Conservation (phyloP, 2,329 filamentous ascomycete species). For the Geosmithia putterillii region DNA sequence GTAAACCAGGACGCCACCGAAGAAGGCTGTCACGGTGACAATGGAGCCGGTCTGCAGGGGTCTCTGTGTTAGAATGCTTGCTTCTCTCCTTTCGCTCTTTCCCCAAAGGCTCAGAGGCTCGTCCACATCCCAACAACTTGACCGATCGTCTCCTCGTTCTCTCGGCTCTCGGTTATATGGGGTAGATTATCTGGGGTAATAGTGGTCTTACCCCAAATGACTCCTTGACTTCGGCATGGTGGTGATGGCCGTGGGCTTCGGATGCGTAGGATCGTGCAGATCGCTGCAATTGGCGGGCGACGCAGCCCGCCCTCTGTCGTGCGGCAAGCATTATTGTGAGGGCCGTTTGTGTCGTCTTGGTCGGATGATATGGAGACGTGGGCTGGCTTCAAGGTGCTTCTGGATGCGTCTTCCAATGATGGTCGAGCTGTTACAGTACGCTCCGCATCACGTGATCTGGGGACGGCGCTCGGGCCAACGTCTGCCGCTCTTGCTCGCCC, state of each 20-base stretch:
- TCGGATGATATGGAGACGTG: background rate
- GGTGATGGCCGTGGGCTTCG: conserved; percentile 34
- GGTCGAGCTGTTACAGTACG: background rate
- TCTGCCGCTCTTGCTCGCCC: background rate
- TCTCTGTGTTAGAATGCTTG: background rate
- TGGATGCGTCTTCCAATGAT: background rate
- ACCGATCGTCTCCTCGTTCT: conserved; percentile 5
- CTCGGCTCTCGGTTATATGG: background rate
- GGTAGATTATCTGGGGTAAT: background rate
- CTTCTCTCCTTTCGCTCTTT: background rate
- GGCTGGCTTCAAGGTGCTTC: background rate
- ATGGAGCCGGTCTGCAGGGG: conserved; percentile 32
- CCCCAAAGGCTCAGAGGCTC: background rate
- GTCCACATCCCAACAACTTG: background rate
- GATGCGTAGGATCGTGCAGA: conserved; percentile 40
- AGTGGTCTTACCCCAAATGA: conserved; percentile 35
- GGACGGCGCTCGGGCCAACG: background rate
- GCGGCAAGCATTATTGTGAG: conserved; percentile 24
- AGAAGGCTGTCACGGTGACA: conserved; percentile 29
- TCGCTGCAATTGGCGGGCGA: conserved; percentile 22
- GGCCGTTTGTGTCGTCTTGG: conserved; percentile 13
- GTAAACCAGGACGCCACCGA: conserved; percentile 32
- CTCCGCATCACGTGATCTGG: background rate
- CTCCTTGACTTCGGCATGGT: conserved; percentile 36
- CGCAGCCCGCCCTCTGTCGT: conserved; percentile 30